Evolutionary conservation across 2,329 filamentous ascomycete genomes (phyloP), one percentile per base, ranked within the genome.

Genomic region (Rutstroemia sp.): DNA sequence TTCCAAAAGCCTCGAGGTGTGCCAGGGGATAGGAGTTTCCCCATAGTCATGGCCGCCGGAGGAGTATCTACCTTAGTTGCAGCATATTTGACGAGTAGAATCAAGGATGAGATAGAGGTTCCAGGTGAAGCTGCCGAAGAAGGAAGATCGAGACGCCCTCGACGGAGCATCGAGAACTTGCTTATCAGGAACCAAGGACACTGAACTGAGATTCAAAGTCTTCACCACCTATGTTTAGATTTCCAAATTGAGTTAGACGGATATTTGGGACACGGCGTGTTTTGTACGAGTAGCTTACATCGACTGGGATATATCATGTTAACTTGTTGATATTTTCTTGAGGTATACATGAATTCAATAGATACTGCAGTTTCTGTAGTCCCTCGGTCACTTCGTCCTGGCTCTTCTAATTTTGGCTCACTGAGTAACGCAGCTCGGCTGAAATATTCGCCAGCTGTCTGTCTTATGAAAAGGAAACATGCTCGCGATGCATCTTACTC

Each of bases 1-100:
- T 80, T 92, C 66, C 92, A 97, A 73, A 96, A 95, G 71, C 90
- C 89, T 0, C 80, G 92, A 60, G 92, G 91, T 4, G 82, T 80
- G 4, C 87, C 89, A 0, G 92, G 90, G 36, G 92, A 97, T 72
- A 83, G 87, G 62, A 95, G 89, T 70, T 89, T 96, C 50, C 85
- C 86, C 16, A 89, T 92, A 75, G 90, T 96, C 44, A 75, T 97
- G 64, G 83, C 92, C 19, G 85, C 95, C 55, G 92, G 91, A 1
- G 92, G 92, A 2, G 72, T 88, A 45, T 88, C 87, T 60, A 89
- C 91, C 1, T 70, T 96, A 48, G 74, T 87, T 3, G 88, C 92
- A 5, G 89, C 88, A 5, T 89, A 80, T 63, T 80, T 92, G 34
- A 67, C 67, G 9, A 67, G 63, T 57, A 57, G 64, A 36, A 68